Evolutionary conservation across 2,329 filamentous ascomycete genomes (phyloP).

Genomic region (Onygena corvina): DNA sequence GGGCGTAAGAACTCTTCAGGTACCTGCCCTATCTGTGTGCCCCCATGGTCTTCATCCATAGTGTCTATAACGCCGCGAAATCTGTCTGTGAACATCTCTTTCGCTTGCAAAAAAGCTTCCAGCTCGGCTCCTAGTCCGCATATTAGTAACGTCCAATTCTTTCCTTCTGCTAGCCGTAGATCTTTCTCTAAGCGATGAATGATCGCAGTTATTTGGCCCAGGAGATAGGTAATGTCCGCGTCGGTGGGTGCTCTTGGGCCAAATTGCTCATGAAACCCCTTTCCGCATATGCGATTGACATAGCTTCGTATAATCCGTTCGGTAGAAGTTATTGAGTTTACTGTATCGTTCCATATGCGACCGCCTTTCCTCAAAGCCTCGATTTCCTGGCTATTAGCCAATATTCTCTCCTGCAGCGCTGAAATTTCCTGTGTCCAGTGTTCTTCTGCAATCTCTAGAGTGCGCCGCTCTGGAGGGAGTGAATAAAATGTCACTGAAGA

Average conservation of each 20-base stretch:
- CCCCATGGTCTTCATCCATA: slow-evolving; percentile 17
- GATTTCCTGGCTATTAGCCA: slow-evolving; percentile 42
- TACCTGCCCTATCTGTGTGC: slow-evolving; percentile 25
- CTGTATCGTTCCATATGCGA: slow-evolving; percentile 45
- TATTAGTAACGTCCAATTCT: slow-evolving; percentile 49
- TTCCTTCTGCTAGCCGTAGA: slow-evolving; percentile 40
- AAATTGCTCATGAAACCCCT: slow-evolving; percentile 9
- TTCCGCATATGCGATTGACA: slow-evolving; percentile 24
- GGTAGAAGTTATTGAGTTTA: slow-evolving; percentile 42
- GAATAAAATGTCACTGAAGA: slow-evolving; percentile 35
- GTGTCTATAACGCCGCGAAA: slow-evolving; percentile 20
- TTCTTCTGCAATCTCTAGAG: slow-evolving; percentile 48
- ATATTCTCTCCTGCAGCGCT: slow-evolving; percentile 33
- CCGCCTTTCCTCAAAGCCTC: slow-evolving; percentile 48
- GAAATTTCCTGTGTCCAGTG: slow-evolving; percentile 43
- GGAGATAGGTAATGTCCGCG: slow-evolving; percentile 20
- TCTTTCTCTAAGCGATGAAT: slow-evolving; percentile 39
- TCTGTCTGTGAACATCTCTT: slow-evolving; percentile 25
- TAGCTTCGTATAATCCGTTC: slow-evolving; percentile 37
- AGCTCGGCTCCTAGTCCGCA: slow-evolving; percentile 52
- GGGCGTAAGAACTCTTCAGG: slow-evolving; percentile 29
- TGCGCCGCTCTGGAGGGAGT: slow-evolving; percentile 45
- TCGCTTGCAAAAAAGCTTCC: slow-evolving; percentile 40
- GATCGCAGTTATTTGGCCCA: slow-evolving; percentile 37
- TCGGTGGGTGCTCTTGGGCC: not conserved